Conservation (phyloP, 495 filamentous ascomycete genomes). For the Podospora anserina region DNA sequence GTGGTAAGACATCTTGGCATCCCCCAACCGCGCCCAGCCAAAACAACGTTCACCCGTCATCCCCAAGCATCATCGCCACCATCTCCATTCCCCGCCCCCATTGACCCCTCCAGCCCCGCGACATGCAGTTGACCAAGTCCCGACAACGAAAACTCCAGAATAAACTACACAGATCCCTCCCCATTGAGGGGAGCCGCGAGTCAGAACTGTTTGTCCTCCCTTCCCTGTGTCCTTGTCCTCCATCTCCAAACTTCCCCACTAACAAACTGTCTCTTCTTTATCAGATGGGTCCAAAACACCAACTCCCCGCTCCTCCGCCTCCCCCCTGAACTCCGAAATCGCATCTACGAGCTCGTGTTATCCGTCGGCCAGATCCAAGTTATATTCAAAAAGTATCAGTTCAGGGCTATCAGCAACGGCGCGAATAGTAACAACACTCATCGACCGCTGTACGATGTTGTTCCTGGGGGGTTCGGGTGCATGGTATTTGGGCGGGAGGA, state of each 20-base stretch:
- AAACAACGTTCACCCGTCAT: neutral
- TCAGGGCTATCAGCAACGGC: neutral
- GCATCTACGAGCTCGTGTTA: constrained; percentile 37
- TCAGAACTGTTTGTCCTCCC: constrained; percentile 23
- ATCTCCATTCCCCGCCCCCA: neutral
- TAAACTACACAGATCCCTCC: constrained; percentile 17
- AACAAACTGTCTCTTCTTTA: constrained; percentile 8
- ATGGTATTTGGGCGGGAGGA: constrained; percentile 18
- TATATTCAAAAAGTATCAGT: constrained; percentile 18
- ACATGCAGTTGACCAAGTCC: constrained; percentile 25
- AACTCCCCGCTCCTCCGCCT: constrained; percentile 38
- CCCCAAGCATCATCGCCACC: neutral
- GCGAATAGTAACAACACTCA: neutral
- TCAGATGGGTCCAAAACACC: constrained; percentile 18
- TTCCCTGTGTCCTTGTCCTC: neutral
- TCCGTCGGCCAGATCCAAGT: constrained; percentile 35
- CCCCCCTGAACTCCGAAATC: constrained; percentile 40
- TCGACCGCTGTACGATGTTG: constrained; percentile 14
- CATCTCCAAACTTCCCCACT: neutral
- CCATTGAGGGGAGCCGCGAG: constrained; percentile 19
- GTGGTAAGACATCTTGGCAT: neutral
- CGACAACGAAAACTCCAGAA: constrained; percentile 28
- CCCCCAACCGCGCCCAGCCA: neutral
- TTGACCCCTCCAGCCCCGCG: neutral
- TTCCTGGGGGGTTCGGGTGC: constrained; percentile 28